Percentiles rank a stretch among this genome's conserved stretches.
Conservation (phyloP, 495 filamentous ascomycete species). For the Penicillium atrosanguineum region DNA sequence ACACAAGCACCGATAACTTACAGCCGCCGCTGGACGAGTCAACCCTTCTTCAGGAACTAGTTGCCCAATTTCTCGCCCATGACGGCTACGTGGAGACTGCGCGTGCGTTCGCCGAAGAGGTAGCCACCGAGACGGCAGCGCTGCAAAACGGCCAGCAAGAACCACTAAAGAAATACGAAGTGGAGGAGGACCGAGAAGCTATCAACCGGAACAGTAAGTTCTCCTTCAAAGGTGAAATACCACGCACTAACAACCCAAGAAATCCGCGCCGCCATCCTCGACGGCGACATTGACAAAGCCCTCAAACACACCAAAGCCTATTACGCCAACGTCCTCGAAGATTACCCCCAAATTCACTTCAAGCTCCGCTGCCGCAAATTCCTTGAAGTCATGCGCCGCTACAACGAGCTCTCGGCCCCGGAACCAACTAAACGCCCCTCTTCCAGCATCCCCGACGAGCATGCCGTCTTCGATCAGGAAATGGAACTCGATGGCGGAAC, state of each 20-base stretch:
- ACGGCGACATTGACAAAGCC: conserved; percentile 90
- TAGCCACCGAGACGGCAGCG: conserved; percentile 66
- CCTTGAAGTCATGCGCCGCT: conserved; percentile 89
- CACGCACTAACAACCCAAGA: conserved; percentile 46
- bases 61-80: conserved; percentile 87
- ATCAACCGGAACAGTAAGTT: conserved; percentile 78
- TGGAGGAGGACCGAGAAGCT: conserved; percentile 85
- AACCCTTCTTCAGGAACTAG: conserved; percentile 75
- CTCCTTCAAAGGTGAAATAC: no score
- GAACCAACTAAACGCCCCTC: conserved; percentile 34
- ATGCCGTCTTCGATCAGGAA: conserved; percentile 62
- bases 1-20: conserved; percentile 51
- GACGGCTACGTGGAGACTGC: conserved; percentile 98
- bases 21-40: conserved; percentile 70
- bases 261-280: conserved; percentile 84
- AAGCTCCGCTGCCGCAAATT: conserved; percentile 88
- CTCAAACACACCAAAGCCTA: conserved; percentile 74
- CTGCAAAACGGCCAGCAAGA: conserved; percentile 55
- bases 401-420: conserved; percentile 58
- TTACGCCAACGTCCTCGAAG: conserved; percentile 76
- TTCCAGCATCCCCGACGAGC: conserved; percentile 32
- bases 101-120: conserved; percentile 81
- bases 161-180: conserved; percentile 60
- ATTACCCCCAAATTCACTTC: conserved; percentile 90
- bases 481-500: conserved; percentile 75